These are phyloP conservation scores for Aspergillus sp. DNA, from an alignment of 2,329 filamentous ascomycete species.

Conservation along the genomic window DNA sequence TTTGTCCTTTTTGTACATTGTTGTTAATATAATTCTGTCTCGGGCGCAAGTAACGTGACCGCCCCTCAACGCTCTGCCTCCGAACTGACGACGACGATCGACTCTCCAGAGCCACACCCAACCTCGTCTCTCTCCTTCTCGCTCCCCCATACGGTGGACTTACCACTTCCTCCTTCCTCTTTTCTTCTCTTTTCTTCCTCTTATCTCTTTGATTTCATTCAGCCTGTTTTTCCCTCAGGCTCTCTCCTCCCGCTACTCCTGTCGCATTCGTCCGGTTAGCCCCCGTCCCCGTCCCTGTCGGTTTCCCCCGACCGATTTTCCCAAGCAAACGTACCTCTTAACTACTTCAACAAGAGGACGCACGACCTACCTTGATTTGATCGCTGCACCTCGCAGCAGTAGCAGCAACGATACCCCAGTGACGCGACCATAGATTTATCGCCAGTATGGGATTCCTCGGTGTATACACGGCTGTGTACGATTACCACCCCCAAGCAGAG, in stretches of 20 bases:
- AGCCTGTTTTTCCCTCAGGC: constrained; percentile 1
- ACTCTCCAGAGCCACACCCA: constrained; percentile 10
- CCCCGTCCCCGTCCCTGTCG: constrained; percentile 4
- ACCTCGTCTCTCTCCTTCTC: constrained; percentile 2
- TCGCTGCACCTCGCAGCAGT: constrained; percentile 3
- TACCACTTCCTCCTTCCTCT: constrained; percentile 4
- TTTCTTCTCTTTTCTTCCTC: constrained; percentile 3
- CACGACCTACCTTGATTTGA: background rate
- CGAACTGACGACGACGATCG: background rate
- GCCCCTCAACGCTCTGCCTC: constrained; percentile 1
- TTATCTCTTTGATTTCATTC: background rate
- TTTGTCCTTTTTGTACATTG: background rate
- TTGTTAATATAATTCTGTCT: too few species aligned
- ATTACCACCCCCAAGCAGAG: constrained; percentile 80
- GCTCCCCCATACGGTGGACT: background rate
- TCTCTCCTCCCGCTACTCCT: constrained; percentile 3
- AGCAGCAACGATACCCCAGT: constrained; percentile 1
- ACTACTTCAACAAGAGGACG: background rate
- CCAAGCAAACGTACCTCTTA: background rate
- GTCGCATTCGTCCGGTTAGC: background rate
- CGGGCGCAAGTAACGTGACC: constrained; percentile 6
- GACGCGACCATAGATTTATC: background rate
- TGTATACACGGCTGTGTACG: constrained; percentile 84
- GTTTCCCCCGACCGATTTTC: background rate
- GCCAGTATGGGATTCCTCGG: constrained; percentile 78